A percentile compares a stretch with the other conserved stretches of the same genome.
Conservation (phyloP, 768 basidiomycete genomes). For the Phanerochaete carnosa region DNA sequence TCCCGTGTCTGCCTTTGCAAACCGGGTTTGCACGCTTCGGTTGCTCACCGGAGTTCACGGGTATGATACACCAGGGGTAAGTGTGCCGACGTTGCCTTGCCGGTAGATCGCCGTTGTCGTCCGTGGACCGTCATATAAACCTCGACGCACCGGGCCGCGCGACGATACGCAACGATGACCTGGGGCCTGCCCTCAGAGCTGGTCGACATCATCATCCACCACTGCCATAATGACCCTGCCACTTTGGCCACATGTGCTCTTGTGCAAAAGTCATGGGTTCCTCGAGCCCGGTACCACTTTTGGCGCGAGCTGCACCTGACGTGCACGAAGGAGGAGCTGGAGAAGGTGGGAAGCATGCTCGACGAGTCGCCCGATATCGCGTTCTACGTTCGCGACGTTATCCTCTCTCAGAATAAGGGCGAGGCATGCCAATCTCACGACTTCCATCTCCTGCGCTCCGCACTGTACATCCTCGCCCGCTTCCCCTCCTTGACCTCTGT, state of each 20-base stretch:
- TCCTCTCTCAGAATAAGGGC: slow-evolving; percentile 1
- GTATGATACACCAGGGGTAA: neutral
- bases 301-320: slow-evolving; percentile 6
- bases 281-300: slow-evolving; percentile 8
- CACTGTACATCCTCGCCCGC: slow-evolving; percentile 4
- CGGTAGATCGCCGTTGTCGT: neutral
- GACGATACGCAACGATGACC: neutral
- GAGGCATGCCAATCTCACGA: slow-evolving; percentile 10
- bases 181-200: slow-evolving; percentile 8
- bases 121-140: neutral
- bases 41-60: neutral
- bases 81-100: neutral
- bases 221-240: slow-evolving; percentile 5
- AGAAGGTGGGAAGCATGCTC: neutral
- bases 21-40: neutral
- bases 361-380: neutral
- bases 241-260: slow-evolving; percentile 2
- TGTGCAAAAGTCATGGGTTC: slow-evolving; percentile 6
- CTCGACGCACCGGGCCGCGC: no score
- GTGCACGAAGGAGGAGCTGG: neutral
- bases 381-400: neutral
- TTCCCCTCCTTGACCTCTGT: slow-evolving; percentile 1
- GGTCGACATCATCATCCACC: slow-evolving; percentile 10
- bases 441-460: slow-evolving; percentile 2
- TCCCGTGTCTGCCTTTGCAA: neutral